Percentiles rank a stretch among this genome's conserved stretches.
These are phyloP conservation scores for Microcyclosporella mali DNA, from an alignment of 2,329 filamentous ascomycete genomes.

Conservation along the genomic window DNA sequence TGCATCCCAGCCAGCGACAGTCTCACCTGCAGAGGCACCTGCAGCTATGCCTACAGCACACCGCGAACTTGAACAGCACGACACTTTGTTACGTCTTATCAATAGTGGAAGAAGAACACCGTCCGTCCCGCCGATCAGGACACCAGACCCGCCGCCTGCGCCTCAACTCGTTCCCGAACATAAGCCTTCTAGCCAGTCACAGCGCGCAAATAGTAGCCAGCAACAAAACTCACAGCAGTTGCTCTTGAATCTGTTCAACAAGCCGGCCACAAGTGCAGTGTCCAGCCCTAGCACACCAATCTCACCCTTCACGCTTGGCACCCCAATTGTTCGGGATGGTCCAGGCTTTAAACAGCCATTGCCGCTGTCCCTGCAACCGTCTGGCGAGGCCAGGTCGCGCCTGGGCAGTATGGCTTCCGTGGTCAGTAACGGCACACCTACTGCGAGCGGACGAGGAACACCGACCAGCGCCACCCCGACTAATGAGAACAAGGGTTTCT, in stretches of 20 bases:
- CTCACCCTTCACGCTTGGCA: constrained; percentile 28
- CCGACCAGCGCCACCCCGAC: constrained; percentile 21
- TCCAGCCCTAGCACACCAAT: constrained; percentile 27
- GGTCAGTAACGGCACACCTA: constrained; percentile 18
- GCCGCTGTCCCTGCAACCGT: constrained; percentile 2
- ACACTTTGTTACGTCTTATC: constrained; percentile 13
- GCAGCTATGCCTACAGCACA: too few species aligned
- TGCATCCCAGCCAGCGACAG: constrained; percentile 1
- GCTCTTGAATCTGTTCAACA: constrained; percentile 28
- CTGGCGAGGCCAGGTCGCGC: constrained; percentile 13
- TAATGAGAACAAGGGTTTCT: constrained; percentile 31
- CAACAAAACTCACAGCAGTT: constrained; percentile 18
- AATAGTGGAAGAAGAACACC: constrained; percentile 4
- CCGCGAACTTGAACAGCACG: constrained; percentile 6
- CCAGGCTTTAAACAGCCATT: constrained; percentile 9
- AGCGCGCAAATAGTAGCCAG: constrained; percentile 3
- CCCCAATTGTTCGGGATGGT: constrained; percentile 16
- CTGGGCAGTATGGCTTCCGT: constrained; percentile 22
- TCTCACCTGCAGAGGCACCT: background rate
- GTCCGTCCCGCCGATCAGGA: constrained; percentile 4
- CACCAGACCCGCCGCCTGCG: constrained; percentile 17
- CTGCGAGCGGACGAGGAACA: constrained; percentile 16
- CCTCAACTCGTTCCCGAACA: constrained; percentile 23
- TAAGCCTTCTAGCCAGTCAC: constrained; percentile 9
- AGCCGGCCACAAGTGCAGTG: constrained; percentile 9